Base-by-base conservation (phyloP, 345 rosid genomes). In the Streptanthus diversifolius region DNA sequence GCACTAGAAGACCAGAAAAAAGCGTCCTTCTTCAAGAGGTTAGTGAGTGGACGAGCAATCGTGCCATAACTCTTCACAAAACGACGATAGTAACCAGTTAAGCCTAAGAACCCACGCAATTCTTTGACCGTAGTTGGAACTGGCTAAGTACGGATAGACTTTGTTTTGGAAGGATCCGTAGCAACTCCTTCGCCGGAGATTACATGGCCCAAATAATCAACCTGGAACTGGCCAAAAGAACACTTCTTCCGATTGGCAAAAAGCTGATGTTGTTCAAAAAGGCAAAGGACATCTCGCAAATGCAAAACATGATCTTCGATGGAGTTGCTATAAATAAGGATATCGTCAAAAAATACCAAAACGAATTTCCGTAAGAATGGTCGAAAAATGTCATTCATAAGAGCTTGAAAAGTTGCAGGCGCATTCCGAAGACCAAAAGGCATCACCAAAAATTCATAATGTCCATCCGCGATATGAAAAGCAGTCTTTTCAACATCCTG, bases 161-260 rank as follows among this genome's bases (percentile, higher is more conserved):
- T 4, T 1, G 64, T 59, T 3, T 59, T 59, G 0, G 1, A 1
- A 0, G 12, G 5, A 59, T 59, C 64, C 0, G 47, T 59, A 0
- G 17, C 7, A 0, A 59, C 64, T 1, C 64, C 47, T 7, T 36
- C n/a, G 0, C 1, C 24, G 0, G 15, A 8, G 0, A 57, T 57
- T 0, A 57, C 5, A 2, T 57, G 43, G 0, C 43, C 63, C 1
- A 57, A 2, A 18, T 57, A 57, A 0, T 33, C 27, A 1, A 35
- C 43, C 0, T 17, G 43, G 0, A 0, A 0, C 0, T 30, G n/a
- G 0, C 24, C 43, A 57, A 57, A 57, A 0, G 0, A 17, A 5
- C 63, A 57, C 1, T 57, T 57, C 8, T 57, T 33, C 4, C 9
- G 3, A 18, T 57, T 57, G 0, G 63, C 63, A 57, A 10, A 51